These are phyloP conservation scores for Monosporozyma aquatica DNA, from an alignment of 805 yeast genomes.

Conservation along the genomic window DNA sequence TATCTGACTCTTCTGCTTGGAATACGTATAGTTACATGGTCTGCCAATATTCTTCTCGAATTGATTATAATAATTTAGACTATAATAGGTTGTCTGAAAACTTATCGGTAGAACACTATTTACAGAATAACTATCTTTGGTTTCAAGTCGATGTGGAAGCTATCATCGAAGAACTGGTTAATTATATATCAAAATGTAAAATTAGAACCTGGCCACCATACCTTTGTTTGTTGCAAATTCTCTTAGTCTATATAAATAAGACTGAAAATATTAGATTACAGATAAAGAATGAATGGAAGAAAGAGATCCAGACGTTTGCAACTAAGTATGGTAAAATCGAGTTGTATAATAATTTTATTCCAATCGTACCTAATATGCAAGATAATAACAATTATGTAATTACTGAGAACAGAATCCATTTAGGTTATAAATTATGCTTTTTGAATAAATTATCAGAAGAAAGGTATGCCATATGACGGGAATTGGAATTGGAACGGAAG, in stretches of 20 bases:
- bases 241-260: not conserved
- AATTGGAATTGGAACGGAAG: no score
- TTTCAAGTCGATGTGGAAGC: not conserved
- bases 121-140: not conserved
- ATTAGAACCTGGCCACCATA: slow-evolving; percentile 23
- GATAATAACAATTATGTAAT: slow-evolving; percentile 7
- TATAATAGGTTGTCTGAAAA: slow-evolving; percentile 3
- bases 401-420: slow-evolving; percentile 5
- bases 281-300: slow-evolving; percentile 11
- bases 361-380: slow-evolving; percentile 7
- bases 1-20: slow-evolving; percentile 33
- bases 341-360: slow-evolving; percentile 7
- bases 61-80: slow-evolving; percentile 7
- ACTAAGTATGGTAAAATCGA: slow-evolving; percentile 4
- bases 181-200: slow-evolving; percentile 12
- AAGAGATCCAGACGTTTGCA: slow-evolving; percentile 12
- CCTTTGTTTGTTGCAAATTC: slow-evolving; percentile 13
- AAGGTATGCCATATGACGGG: not conserved
- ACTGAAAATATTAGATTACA: not conserved
- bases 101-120: not conserved
- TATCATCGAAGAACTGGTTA: slow-evolving; percentile 6
- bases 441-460: not conserved
- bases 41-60: slow-evolving; percentile 6
- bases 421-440: slow-evolving; percentile 12
- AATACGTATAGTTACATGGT: slow-evolving; percentile 19